Percentiles rank a stretch among this genome's conserved stretches.
These are phyloP conservation scores for Piper longum DNA, from an alignment of 164 flowering plant species.

Conservation along the genomic window DNA sequence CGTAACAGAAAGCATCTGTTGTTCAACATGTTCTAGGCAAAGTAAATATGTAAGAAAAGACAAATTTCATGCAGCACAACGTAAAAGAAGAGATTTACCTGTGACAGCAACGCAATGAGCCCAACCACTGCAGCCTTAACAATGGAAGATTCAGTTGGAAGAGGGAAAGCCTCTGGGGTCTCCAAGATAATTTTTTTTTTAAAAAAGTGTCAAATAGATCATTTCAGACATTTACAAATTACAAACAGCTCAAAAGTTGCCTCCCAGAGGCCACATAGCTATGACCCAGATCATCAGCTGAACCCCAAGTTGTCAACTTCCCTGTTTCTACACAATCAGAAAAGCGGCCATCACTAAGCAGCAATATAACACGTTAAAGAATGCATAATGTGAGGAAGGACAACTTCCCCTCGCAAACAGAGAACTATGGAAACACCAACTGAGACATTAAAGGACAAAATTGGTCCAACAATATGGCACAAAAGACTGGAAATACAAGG, in stretches of 20 bases:
- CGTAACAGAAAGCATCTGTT: not conserved
- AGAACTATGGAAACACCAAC: too few relatives aligned
- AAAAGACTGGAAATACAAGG: too few relatives aligned
- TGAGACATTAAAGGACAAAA: too few relatives aligned
- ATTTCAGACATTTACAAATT: not conserved
- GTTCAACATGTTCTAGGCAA: not conserved
- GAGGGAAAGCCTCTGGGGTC: conserved; percentile 90
- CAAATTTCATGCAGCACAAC: too few relatives aligned
- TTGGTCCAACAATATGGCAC: too few relatives aligned
- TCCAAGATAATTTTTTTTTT: conserved; percentile 33
- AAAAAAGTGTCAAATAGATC: not conserved
- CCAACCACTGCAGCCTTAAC: conserved; percentile 88
- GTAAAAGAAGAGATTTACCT: conserved; percentile 26
- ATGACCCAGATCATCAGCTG: conserved; percentile 91
- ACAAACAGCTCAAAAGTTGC: conserved; percentile 8
- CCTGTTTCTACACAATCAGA: conserved; percentile 43
- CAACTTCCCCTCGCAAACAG: too few relatives aligned
- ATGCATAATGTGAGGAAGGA: too few relatives aligned
- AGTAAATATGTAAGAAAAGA: not conserved
- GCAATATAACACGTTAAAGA: too few relatives aligned
- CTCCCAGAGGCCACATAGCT: conserved; percentile 94
- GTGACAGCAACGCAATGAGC: conserved; percentile 90
- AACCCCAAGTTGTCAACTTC: conserved; percentile 97
- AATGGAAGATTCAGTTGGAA: conserved; percentile 66
- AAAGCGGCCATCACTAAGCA: not conserved